These are phyloP conservation scores for Xanthoconium separans DNA, from an alignment of 1,284 basidiomycete species.

Conservation along the genomic window DNA sequence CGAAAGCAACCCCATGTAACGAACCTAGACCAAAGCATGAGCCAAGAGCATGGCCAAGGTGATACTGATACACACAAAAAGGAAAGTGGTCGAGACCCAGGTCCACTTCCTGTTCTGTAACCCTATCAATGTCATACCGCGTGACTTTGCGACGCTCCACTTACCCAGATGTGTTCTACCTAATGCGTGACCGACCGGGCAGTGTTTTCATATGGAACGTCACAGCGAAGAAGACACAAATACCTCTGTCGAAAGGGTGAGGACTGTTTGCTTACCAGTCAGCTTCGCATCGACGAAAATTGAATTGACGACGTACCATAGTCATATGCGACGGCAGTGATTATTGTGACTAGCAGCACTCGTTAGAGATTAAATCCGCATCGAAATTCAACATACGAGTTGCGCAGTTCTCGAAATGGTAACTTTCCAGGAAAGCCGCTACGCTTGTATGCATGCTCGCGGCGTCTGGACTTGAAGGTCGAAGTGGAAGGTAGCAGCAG, in stretches of 20 bases:
- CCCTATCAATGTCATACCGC: neutral
- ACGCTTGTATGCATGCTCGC: conserved; percentile 7
- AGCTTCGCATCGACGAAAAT: neutral
- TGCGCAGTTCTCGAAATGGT: conserved; percentile 5
- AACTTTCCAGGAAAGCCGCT: neutral
- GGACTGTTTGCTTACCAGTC: neutral
- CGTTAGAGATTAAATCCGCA: neutral
- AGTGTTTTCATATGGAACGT: neutral
- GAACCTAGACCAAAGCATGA: neutral
- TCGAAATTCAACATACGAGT: neutral
- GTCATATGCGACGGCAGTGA: conserved; percentile 2
- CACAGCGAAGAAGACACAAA: neutral
- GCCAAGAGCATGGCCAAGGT: neutral
- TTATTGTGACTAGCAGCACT: neutral
- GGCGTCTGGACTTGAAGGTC: neutral
- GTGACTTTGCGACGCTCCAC: neutral
- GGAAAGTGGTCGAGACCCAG: conserved; percentile 2
- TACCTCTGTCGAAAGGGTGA: conserved; percentile 9
- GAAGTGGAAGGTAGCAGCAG: neutral
- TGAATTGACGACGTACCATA: conserved; percentile 1
- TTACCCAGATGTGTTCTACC: conserved; percentile 11
- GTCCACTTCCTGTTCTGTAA: conserved; percentile 10
- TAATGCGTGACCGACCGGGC: neutral
- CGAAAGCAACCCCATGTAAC: conserved; percentile 3
- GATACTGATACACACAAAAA: neutral